Percentiles rank a stretch among this genome's conserved stretches.
phyloP scores from a whole-genome alignment of 192 early-diverging fungal genomes.

The Chytriomyces sp. region DNA sequence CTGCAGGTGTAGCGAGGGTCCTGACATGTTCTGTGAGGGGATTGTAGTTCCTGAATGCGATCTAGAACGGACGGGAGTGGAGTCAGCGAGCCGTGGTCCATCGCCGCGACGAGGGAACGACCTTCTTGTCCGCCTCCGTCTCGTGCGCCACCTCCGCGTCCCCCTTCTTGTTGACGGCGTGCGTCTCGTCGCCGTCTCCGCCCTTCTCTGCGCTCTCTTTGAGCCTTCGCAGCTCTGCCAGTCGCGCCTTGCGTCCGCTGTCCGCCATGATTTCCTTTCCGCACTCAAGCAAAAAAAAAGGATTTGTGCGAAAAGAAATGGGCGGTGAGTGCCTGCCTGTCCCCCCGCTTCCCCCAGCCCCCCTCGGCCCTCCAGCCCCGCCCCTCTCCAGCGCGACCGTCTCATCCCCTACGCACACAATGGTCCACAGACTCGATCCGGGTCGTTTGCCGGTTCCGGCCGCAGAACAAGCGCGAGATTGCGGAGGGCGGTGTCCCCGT shows the following conservation, averaged over 20 bases:
- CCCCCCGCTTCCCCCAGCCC: background rate
- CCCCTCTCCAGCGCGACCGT: background rate
- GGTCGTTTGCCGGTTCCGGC: conserved; percentile 96
- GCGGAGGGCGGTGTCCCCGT: conserved; percentile 88
- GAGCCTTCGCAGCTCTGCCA: conserved; percentile 23
- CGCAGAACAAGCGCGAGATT: conserved; percentile 90
- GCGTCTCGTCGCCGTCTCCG: background rate
- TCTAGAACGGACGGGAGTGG: background rate
- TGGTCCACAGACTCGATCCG: conserved; percentile 80
- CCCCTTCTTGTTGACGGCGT: background rate
- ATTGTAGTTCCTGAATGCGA: conserved; percentile 20
- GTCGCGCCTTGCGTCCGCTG: conserved; percentile 18
- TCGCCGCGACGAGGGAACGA: background rate
- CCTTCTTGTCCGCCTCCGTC: conserved; percentile 14
- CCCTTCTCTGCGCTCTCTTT: conserved; percentile 11
- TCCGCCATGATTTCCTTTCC: background rate
- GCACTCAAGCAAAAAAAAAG: background rate
- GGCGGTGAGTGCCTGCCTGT: conserved; percentile 2
- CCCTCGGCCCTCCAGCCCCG: background rate
- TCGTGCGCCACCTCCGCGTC: background rate
- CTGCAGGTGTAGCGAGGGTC: background rate
- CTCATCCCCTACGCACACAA: background rate
- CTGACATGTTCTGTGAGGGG: conserved; percentile 12
- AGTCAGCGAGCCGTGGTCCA: background rate
- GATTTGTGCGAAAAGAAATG: background rate